Conservation (phyloP, 352 stramenopile species). For the Pythium rishiriense region DNA sequence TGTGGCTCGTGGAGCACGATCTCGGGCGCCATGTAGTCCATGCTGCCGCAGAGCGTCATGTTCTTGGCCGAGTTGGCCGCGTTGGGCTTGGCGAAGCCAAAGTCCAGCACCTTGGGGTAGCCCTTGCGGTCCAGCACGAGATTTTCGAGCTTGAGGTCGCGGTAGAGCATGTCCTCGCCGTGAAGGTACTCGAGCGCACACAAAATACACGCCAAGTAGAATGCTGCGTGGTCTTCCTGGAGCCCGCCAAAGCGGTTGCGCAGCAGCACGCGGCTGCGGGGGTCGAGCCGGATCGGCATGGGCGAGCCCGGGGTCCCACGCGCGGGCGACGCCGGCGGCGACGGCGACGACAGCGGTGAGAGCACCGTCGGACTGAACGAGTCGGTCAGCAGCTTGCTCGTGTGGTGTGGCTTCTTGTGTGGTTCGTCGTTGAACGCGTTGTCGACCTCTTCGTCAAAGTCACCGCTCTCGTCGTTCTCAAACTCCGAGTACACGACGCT, state of each 20-base stretch:
- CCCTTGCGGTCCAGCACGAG: constrained; percentile 83
- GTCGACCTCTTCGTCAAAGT: constrained; percentile 25
- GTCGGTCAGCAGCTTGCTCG: not conserved
- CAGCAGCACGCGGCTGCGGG: constrained; percentile 40
- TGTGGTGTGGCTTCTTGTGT: not conserved
- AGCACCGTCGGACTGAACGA: constrained; percentile 11
- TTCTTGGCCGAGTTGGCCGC: constrained; percentile 54
- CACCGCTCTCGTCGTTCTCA: constrained; percentile 29
- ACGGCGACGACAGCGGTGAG: constrained; percentile 7
- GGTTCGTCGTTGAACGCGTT: constrained; percentile 14
- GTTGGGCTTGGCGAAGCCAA: constrained; percentile 73
- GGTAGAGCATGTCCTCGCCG: constrained; percentile 69
- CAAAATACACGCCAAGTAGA: constrained; percentile 92
- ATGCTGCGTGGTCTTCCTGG: constrained; percentile 63
- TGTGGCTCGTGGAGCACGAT: constrained; percentile 62
- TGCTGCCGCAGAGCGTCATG: constrained; percentile 73
- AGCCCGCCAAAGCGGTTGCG: constrained; percentile 48
- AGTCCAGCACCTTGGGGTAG: constrained; percentile 87
- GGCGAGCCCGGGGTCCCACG: constrained; percentile 13
- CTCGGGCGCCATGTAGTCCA: constrained; percentile 85
- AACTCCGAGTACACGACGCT: constrained; percentile 69
- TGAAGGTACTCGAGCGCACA: constrained; percentile 79
- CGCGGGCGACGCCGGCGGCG: constrained; percentile 18
- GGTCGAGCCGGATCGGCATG: constrained; percentile 24
- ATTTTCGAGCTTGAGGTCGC: constrained; percentile 92